Conservation (phyloP, 2,329 filamentous ascomycete genomes). For the Pseudogymnoascus sp. region DNA sequence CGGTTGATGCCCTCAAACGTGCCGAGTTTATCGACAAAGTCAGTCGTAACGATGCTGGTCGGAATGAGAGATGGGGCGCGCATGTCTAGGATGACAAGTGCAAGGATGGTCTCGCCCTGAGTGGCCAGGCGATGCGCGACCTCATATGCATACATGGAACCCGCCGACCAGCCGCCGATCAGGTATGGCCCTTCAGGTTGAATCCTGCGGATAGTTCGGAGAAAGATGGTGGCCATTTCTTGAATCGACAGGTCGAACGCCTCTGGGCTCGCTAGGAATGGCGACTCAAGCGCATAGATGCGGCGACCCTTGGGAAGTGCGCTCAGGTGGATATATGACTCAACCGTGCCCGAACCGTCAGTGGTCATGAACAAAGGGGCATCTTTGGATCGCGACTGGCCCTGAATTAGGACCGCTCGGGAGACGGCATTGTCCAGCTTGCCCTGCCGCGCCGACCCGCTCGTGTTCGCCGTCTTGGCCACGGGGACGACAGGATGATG, state of each 20-base stretch:
- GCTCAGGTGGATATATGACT: neutral
- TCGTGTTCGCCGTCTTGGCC: neutral
- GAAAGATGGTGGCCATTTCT: conserved; percentile 11
- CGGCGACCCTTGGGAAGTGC: neutral
- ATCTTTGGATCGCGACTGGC: neutral
- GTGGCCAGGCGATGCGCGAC: conserved; percentile 23
- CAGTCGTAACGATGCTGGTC: neutral
- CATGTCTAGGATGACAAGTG: neutral
- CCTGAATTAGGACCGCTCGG: neutral
- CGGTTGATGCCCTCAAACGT: neutral
- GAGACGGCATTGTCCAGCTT: neutral
- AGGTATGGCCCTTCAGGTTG: conserved; percentile 32
- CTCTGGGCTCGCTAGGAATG: neutral
- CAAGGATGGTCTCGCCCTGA: conserved; percentile 8
- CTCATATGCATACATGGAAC: conserved; percentile 32
- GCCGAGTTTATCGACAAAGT: neutral
- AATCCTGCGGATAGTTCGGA: conserved; percentile 16
- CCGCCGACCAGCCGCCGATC: conserved; percentile 31
- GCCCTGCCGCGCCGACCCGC: neutral
- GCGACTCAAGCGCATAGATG: neutral
- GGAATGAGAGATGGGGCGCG: neutral
- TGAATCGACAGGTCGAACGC: neutral
- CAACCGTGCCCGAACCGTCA: neutral
- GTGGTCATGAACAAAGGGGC: neutral
- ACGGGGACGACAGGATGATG: neutral